phyloP scores from a whole-genome alignment of 371 early-diverging fungal species.

The Lichtheimia hyalospora region DNA sequence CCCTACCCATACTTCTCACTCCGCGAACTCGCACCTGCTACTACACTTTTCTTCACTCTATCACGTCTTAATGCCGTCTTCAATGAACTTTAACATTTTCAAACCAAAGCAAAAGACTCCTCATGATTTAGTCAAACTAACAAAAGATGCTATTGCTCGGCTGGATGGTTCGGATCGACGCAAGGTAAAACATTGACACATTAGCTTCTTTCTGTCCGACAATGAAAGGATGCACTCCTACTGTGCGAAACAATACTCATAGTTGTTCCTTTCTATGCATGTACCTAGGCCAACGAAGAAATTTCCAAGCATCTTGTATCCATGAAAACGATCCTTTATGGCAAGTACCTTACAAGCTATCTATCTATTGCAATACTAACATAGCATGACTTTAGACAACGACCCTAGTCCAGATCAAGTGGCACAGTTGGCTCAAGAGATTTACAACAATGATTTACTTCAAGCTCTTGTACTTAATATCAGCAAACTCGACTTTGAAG shows the following conservation, averaged over 20 bases:
- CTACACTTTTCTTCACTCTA: no score
- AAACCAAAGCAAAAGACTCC: slow-evolving; percentile 87
- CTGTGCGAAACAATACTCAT: no score
- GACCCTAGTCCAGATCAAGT: slow-evolving; percentile 92
- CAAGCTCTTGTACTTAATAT: slow-evolving; percentile 84
- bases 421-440: slow-evolving; percentile 92
- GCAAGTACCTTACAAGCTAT: slow-evolving; percentile 60
- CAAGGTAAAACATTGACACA: slow-evolving; percentile 42
- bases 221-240: no score
- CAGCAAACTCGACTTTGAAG: slow-evolving; percentile 92
- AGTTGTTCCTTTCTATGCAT: not conserved
- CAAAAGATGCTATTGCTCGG: slow-evolving; percentile 78
- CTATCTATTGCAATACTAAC: not conserved
- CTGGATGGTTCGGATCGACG: slow-evolving; percentile 68
- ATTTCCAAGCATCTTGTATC: slow-evolving; percentile 88
- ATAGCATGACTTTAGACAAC: slow-evolving; percentile 55
- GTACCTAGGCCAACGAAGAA: slow-evolving; percentile 88
- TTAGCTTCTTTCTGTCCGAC: slow-evolving; percentile 1
- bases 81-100: slow-evolving; percentile 86
- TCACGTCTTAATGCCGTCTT: slow-evolving; percentile 9
- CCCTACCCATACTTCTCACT: not conserved
- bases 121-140: slow-evolving; percentile 82
- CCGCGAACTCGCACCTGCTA: not conserved
- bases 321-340: slow-evolving; percentile 92
- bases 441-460: slow-evolving; percentile 87